Evolutionary conservation across 2,329 filamentous ascomycete genomes (phyloP), one percentile per base, ranked within the genome.

Genomic region (Sarocladium kiliense): DNA sequence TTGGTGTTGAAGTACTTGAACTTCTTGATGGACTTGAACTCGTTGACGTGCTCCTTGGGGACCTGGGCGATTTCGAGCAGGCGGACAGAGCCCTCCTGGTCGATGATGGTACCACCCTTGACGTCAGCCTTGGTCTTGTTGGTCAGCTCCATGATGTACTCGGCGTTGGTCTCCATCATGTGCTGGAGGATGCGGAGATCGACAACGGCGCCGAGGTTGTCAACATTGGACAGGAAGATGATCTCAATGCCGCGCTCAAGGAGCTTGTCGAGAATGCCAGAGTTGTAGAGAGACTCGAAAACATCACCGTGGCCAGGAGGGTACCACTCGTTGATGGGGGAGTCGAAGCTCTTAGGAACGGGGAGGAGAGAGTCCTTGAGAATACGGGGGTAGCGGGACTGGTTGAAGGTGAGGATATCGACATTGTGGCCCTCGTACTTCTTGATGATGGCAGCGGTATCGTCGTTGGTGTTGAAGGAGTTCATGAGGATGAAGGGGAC

Each of bases 1-100:
- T 99, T 99, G 76, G 94, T 99, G 86, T 99, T 99, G 88, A 99
- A 99, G 86, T 99, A 99, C 84, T 96, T 97, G 88, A 99, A 99
- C 84, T 99, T 99, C 88, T 99, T 99, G 83, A 99, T 99, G 50
- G 92, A 97, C 87, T 99, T 99, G 90, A 99, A 99, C 80, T 99
- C 94, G 78, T 99, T 97, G 73, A 94, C 90, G 77, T 99, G 94
- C 81, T 99, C 91, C 86, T 97, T 99, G 76, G 94, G 94, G 34
- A 99, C 94, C 81, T 99, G 94, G 14, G 94, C 94, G 67, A 99
- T 97, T 80, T 99, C 94, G 54, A 99, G 88, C 63, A 99, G 88
- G 70, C 94, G 92, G 64, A 95, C 93, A 56, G 89, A 92, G 68
- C 93, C 93, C 73, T 99, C 94, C 77, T 97, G 97, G 79, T 99